Base-by-base conservation (phyloP, 129 eudicot genomes). In the Pulicaria dysenterica region DNA sequence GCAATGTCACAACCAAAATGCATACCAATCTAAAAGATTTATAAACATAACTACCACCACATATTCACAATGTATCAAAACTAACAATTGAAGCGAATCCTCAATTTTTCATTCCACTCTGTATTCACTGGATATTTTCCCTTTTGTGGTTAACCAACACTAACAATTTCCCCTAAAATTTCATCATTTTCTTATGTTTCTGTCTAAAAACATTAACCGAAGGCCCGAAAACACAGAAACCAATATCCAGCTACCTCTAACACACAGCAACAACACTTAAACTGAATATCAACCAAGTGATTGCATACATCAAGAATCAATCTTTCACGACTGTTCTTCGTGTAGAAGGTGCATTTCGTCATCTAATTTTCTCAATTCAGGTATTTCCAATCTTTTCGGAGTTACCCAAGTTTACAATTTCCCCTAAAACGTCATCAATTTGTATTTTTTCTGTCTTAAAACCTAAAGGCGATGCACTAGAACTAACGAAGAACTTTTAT, bases 401-500 rank as follows among this genome's bases (percentile, higher is more conserved):
- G 46, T 36, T 46, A 34, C 43, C 56, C 31, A 34, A 39, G 12
- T 55, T 57, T 7, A 56, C 31, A 55, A 14, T 38, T 38, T 39
- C 47, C 19, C 62, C 73, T 53, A 69, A 2, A 36, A 69, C 11
- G 13, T 45, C 19, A 65, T 65, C 70, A 65, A 65, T 44, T 44
- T 31, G 15, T 64, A n/a, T 8, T 43, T 4, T 61, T 65, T 45
- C 19, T 16, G 45, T 59, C 45, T 9, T 5, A 10, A 59, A 11
- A 36, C 44, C 44, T 37, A 59, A 10, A 36, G 12, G 12, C 19
- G 5, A 60, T 12, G 45, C 19, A 9, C 9, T 5, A 59, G 15
- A 37, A 58, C 15, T 39, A 48, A 44, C 11, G 8, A 10, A 54
- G 5, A 64, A 44, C 3, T 43, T 64, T 4, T 19, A 64, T 12